Evolutionary conservation across 2,329 filamentous ascomycete genomes (phyloP).

Genomic region (Leptodontidium sp.): DNA sequence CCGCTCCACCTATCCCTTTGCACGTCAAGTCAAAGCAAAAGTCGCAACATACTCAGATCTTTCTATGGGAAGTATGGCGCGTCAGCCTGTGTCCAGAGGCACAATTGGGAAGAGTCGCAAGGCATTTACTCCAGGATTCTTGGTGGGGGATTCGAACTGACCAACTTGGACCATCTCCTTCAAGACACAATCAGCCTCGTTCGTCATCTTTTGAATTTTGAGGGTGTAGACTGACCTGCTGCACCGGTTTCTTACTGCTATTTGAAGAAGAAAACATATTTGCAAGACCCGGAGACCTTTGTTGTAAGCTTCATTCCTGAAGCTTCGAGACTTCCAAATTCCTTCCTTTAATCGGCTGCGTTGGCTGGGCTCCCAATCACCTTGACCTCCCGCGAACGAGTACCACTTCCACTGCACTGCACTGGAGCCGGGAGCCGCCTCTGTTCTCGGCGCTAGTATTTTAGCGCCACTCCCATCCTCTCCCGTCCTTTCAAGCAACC

Average conservation of each 20-base stretch:
- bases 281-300: conserved; percentile 27
- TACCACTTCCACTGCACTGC: too few species aligned
- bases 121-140: conserved; percentile 7
- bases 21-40: neutral
- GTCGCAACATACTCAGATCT: conserved; percentile 66
- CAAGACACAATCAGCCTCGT: conserved; percentile 38
- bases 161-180: conserved; percentile 99
- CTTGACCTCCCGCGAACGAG: neutral
- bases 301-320: conserved; percentile 29
- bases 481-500: neutral
- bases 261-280: conserved; percentile 71
- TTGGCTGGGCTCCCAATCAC: neutral
- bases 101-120: conserved; percentile 8
- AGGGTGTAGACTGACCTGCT: conserved; percentile 67
- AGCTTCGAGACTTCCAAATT: conserved; percentile 1
- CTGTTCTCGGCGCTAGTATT: neutral
- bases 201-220: conserved; percentile 27
- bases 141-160: conserved; percentile 62
- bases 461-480: neutral
- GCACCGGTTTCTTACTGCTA: conserved; percentile 72
- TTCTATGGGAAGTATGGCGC: conserved; percentile 52
- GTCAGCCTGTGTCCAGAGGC: conserved; percentile 32
- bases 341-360: neutral
- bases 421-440: too few species aligned
- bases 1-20: conserved; percentile 6